Conservation (phyloP, 495 filamentous ascomycete genomes). For the Annulohypoxylon maeteangense region DNA sequence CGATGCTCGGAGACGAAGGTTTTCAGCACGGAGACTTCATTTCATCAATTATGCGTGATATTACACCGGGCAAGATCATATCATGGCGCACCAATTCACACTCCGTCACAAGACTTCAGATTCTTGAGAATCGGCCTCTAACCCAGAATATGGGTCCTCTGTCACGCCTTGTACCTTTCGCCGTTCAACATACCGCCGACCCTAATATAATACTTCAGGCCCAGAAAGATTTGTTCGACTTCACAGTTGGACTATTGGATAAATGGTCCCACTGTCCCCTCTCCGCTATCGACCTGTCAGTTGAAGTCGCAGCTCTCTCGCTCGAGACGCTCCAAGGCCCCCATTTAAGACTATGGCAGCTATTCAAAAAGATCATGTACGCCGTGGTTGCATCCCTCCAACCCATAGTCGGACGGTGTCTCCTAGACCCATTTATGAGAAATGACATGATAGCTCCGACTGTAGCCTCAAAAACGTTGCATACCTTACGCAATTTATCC, state of each 20-base stretch:
- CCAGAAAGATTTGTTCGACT: constrained; percentile 76
- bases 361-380: constrained; percentile 84
- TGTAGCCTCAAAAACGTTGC: constrained; percentile 79
- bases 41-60: constrained; percentile 77
- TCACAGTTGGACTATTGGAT: constrained; percentile 75
- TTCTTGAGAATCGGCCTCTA: constrained; percentile 73
- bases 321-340: constrained; percentile 75
- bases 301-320: constrained; percentile 75
- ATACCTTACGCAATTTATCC: constrained; percentile 82
- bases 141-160: constrained; percentile 81
- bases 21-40: constrained; percentile 87
- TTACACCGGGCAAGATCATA: constrained; percentile 74
- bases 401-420: constrained; percentile 73
- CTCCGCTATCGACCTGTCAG: constrained; percentile 80
- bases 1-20: constrained; percentile 75
- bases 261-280: constrained; percentile 89
- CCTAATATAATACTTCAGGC: constrained; percentile 69
- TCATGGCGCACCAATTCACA: constrained; percentile 73
- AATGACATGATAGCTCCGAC: constrained; percentile 68
- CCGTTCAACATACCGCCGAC: constrained; percentile 72
- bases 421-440: constrained; percentile 56
- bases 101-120: constrained; percentile 66
- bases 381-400: constrained; percentile 79
- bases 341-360: constrained; percentile 80
- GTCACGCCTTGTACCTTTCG: constrained; percentile 78